Evolutionary conservation across 495 filamentous ascomycete species (phyloP).

Genomic region (Hypoxylon fragiforme): DNA sequence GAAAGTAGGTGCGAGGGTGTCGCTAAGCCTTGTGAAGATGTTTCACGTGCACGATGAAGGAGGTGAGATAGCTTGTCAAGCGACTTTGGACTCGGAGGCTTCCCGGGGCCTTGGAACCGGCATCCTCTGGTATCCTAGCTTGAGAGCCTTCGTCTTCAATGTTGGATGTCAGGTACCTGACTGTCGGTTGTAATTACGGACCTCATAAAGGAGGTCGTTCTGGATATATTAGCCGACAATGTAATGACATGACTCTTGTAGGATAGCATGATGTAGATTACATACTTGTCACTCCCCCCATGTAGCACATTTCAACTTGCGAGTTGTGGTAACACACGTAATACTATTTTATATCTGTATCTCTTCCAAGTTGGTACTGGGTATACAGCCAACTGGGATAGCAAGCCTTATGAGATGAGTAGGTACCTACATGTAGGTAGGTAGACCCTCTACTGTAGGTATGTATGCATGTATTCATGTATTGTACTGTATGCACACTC

Average conservation of each 20-base stretch:
- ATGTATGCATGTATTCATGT: too few relatives aligned
- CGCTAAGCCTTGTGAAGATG: constrained; percentile 12
- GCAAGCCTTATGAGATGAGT: constrained; percentile 17
- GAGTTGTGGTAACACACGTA: constrained; percentile 18
- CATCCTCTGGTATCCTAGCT: too few relatives aligned
- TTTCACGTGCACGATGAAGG: not conserved
- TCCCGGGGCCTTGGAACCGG: not conserved
- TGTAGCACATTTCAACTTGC: constrained; percentile 12
- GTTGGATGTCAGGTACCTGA: too few relatives aligned
- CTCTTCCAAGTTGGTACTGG: not conserved
- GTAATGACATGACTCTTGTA: too few relatives aligned
- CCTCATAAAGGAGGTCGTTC: not conserved
- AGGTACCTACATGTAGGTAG: too few relatives aligned
- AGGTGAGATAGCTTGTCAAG: not conserved
- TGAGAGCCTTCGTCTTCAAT: too few relatives aligned
- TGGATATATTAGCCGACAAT: not conserved
- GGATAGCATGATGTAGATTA: too few relatives aligned
- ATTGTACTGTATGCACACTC: too few relatives aligned
- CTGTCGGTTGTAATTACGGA: not conserved
- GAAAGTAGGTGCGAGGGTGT: constrained; percentile 25
- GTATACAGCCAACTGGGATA: constrained; percentile 1
- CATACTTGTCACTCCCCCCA: too few relatives aligned
- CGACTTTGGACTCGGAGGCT: not conserved
- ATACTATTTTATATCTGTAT: constrained; percentile 7
- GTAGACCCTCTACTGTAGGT: too few relatives aligned